Base-by-base conservation (phyloP, 2,329 filamentous ascomycete species). In the Phyllosticta paracitricarpa region DNA sequence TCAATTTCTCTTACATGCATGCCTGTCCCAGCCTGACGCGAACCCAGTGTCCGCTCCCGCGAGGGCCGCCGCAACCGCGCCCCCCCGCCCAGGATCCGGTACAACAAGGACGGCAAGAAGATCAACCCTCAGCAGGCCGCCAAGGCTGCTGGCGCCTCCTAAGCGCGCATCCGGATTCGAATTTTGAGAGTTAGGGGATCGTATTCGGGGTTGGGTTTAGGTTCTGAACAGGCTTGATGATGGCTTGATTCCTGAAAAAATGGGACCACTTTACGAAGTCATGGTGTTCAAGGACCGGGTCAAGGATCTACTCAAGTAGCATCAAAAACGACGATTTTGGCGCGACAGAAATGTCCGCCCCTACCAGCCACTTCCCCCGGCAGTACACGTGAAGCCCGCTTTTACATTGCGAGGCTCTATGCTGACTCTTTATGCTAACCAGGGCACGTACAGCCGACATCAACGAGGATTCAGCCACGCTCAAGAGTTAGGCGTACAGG, bases 91-190 rank as follows among this genome's bases (percentile, higher is more conserved):
- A 87, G 94, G 78, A 92, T 99, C 75, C 86, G 94, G 75, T 99
- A 96, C 91, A 99, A 99, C 89, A 97, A 97, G 89, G 94, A 99
- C 77, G 93, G 92, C 85, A 99, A 99, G 91, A 99, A 99, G 89
- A 87, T 99, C 78, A 88, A 87, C 79, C 91, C 93, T 70, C 89
- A 88, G 76, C 87, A 91, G 81, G 82, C 83, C 70, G 83, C 84
- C 74, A 90, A 89, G 82, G 81, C 79, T 60, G 67, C 67, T 40
- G 72, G 54, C 12, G 54, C 60, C 60, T 33, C 58, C 26, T 62
- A 62, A 51, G 55, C 26, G 24, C n/a, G 19, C 25, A 48, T 35
- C 56, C 33, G 56, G 35, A 60, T 48, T 17, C 35, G 48, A 48
- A 19, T 40, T 58, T 54, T 10, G 57, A 53, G 53, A 30, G 12